These are phyloP conservation scores for Lanzia echinophila DNA, from an alignment of 2,329 filamentous ascomycete species.

Conservation along the genomic window DNA sequence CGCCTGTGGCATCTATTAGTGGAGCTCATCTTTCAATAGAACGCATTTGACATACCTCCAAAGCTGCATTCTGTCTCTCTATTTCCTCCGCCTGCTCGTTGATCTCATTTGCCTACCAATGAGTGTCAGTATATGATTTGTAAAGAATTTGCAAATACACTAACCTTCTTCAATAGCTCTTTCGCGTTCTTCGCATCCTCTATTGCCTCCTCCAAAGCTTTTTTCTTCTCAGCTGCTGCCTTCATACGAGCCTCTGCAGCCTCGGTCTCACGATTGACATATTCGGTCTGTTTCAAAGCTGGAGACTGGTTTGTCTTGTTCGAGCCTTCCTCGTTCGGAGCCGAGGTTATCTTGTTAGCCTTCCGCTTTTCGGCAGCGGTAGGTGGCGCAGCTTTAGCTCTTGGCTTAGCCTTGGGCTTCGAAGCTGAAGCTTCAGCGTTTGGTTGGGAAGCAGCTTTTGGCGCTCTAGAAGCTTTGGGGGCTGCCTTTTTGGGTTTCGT, in stretches of 20 bases:
- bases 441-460: background rate
- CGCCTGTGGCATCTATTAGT: background rate
- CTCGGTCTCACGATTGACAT: background rate
- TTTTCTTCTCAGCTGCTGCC: slow-evolving; percentile 6
- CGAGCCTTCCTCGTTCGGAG: background rate
- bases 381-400: background rate
- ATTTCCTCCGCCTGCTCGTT: slow-evolving; percentile 6
- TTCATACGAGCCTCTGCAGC: slow-evolving; percentile 5
- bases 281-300: slow-evolving; percentile 2
- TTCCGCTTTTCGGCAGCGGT: slow-evolving; percentile 3
- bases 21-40: no score
- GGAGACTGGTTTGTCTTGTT: slow-evolving; percentile 8
- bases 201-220: slow-evolving; percentile 4
- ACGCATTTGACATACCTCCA: slow-evolving; percentile 12
- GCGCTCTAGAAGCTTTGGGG: background rate
- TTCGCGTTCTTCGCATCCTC: background rate
- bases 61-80: slow-evolving; percentile 10
- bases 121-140: background rate
- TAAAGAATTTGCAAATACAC: background rate
- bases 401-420: background rate
- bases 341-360: slow-evolving; percentile 1
- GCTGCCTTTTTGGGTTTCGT: background rate
- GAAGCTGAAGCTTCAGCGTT: background rate
- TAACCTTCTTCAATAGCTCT: background rate
- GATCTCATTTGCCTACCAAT: background rate